Evolutionary conservation across 495 filamentous ascomycete genomes (phyloP).

Genomic region (Gamarada debralockiae): DNA sequence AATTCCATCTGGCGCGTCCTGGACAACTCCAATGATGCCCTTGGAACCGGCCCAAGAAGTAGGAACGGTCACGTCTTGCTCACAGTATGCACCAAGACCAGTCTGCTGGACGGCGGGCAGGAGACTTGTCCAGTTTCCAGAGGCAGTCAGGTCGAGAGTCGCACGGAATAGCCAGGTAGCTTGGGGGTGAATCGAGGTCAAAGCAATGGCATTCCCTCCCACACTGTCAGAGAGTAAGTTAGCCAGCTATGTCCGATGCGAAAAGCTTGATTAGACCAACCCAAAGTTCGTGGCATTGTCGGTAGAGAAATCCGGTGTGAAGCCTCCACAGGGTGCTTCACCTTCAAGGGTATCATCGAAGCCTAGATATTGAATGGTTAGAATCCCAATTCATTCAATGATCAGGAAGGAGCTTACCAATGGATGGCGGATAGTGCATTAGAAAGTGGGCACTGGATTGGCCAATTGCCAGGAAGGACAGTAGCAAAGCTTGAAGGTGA

Average conservation of each 20-base stretch:
- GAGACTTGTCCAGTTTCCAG: slow-evolving; percentile 45
- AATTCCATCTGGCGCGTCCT: slow-evolving; percentile 40
- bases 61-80: slow-evolving; percentile 34
- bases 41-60: slow-evolving; percentile 42
- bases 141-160: slow-evolving; percentile 37
- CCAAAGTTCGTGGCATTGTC: slow-evolving; percentile 41
- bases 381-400: no score
- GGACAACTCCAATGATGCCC: slow-evolving; percentile 41
- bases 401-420: slow-evolving; percentile 29
- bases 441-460: slow-evolving; percentile 10
- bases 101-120: slow-evolving; percentile 41
- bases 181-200: slow-evolving; percentile 39
- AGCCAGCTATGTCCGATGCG: not conserved
- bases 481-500: not conserved
- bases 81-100: slow-evolving; percentile 42
- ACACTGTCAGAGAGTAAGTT: not conserved
- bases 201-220: not conserved
- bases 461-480: not conserved
- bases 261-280: slow-evolving; percentile 30
- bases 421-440: slow-evolving; percentile 36
- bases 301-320: slow-evolving; percentile 31
- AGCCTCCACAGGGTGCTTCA: slow-evolving; percentile 43
- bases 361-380: no score
- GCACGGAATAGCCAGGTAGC: slow-evolving; percentile 46
- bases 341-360: slow-evolving; percentile 41